Percentiles rank a stretch among this genome's conserved stretches.
phyloP scores from a whole-genome alignment of 169 alveolate species.

The Besnoitia besnoiti region DNA sequence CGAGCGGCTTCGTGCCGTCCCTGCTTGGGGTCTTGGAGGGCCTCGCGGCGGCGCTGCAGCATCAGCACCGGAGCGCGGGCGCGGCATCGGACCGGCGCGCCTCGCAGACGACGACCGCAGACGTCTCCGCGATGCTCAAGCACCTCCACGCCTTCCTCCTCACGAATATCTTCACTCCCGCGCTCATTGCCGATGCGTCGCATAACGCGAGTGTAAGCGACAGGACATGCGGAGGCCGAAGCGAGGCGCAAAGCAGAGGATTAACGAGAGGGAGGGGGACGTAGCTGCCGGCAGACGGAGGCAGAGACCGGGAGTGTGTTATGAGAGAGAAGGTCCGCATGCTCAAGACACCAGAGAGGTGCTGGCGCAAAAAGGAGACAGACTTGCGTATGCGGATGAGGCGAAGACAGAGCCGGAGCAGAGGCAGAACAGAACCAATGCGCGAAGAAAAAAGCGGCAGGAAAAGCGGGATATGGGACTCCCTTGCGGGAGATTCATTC shows the following conservation, averaged over 20 bases:
- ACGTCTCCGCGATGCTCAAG: not conserved
- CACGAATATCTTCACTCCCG: slow-evolving; percentile 13
- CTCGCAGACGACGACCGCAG: not conserved
- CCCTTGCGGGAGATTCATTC: no score
- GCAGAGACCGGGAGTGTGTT: not conserved
- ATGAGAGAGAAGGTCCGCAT: not conserved
- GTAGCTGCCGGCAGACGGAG: not conserved
- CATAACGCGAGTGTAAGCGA: slow-evolving; percentile 23
- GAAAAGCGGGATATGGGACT: no score
- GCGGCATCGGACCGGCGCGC: not conserved
- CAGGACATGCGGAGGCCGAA: no score
- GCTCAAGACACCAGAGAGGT: no score
- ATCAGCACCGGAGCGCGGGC: slow-evolving; percentile 25
- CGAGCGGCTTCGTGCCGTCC: not conserved
- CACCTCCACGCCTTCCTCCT: slow-evolving; percentile 21
- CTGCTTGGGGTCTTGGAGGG: not conserved
- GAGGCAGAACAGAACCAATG: no score
- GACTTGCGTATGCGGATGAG: no score
- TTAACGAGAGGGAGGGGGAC: not conserved
- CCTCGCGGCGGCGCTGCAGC: slow-evolving; percentile 32
- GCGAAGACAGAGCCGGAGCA: no score
- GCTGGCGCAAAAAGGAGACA: no score
- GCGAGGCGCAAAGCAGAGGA: no score
- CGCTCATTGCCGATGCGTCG: slow-evolving; percentile 5
- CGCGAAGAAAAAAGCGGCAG: no score